Percentiles rank a stretch among this genome's conserved stretches.
Conservation (phyloP, 768 basidiomycete genomes). For the Ramaria rubella region DNA sequence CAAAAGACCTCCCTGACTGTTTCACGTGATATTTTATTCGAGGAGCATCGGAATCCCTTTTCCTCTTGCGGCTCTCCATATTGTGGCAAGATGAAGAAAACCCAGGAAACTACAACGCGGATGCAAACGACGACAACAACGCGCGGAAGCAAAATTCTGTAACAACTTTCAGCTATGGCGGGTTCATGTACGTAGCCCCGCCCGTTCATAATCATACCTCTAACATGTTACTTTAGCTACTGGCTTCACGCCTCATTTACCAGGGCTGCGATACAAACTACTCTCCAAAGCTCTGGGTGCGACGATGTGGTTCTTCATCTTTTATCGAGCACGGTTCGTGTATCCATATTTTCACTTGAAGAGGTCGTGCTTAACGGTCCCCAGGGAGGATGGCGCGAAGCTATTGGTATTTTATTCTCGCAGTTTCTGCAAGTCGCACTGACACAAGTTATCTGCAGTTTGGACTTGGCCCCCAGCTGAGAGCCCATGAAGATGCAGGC, state of each 20-base stretch:
- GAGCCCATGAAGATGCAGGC: neutral
- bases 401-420: slow-evolving; percentile 42
- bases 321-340: slow-evolving; percentile 86
- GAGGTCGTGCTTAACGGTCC: neutral
- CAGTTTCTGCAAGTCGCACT: neutral
- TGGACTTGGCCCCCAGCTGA: slow-evolving; percentile 1
- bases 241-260: slow-evolving; percentile 87
- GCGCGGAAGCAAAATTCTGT: no score
- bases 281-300: slow-evolving; percentile 84
- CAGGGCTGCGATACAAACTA: slow-evolving; percentile 67
- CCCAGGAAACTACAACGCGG: neutral
- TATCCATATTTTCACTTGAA: neutral
- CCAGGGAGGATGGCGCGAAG: slow-evolving; percentile 71
- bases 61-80: slow-evolving; percentile 17
- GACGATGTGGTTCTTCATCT: slow-evolving; percentile 98
- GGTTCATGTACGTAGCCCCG: slow-evolving; percentile 1
- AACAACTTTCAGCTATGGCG: slow-evolving; percentile 8
- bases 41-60: slow-evolving; percentile 19
- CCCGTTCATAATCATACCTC: neutral
- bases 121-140: neutral
- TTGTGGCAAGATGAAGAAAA: neutral
- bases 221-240: slow-evolving; percentile 21
- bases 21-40: slow-evolving; percentile 34
- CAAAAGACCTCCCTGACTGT: slow-evolving; percentile 30
- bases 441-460: neutral